These are phyloP conservation scores for Adansonia madagascariensis DNA, from an alignment of 441 rosid species.

Conservation along the genomic window DNA sequence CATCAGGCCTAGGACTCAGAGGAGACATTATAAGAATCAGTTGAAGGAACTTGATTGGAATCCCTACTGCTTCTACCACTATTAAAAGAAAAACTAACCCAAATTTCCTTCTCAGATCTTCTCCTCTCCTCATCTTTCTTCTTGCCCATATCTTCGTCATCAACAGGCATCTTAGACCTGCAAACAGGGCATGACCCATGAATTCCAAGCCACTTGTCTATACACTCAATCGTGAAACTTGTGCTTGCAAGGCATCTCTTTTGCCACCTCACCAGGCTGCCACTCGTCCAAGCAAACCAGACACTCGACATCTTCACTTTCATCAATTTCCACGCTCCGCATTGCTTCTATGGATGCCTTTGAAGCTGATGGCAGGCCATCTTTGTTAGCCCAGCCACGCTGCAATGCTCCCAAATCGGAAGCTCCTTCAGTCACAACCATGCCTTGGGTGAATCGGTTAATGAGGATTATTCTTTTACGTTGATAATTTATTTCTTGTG, in stretches of 20 bases:
- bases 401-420: constrained; percentile 45
- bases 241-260: constrained; percentile 89
- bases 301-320: constrained; percentile 56
- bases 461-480: constrained; percentile 48
- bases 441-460: constrained; percentile 58
- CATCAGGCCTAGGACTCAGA: constrained; percentile 29
- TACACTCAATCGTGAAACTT: constrained; percentile 65
- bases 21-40: constrained; percentile 34
- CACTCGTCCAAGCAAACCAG: constrained; percentile 70
- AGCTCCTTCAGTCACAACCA: constrained; percentile 55
- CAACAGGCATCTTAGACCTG: constrained; percentile 78
- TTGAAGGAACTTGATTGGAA: constrained; percentile 36
- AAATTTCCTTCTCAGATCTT: constrained; percentile 40
- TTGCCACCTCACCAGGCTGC: constrained; percentile 51
- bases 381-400: constrained; percentile 35
- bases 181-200: constrained; percentile 84
- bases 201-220: constrained; percentile 72
- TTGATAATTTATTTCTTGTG: constrained; percentile 35
- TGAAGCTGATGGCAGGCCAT: constrained; percentile 71
- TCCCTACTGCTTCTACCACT: constrained; percentile 39
- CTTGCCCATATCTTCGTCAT: constrained; percentile 42
- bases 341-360: constrained; percentile 58
- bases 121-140: constrained; percentile 43
- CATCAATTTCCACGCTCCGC: constrained; percentile 51
- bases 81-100: constrained; percentile 46